Base-by-base conservation (phyloP, 257 asterid genomes). In the Nicotiana benthamiana region DNA sequence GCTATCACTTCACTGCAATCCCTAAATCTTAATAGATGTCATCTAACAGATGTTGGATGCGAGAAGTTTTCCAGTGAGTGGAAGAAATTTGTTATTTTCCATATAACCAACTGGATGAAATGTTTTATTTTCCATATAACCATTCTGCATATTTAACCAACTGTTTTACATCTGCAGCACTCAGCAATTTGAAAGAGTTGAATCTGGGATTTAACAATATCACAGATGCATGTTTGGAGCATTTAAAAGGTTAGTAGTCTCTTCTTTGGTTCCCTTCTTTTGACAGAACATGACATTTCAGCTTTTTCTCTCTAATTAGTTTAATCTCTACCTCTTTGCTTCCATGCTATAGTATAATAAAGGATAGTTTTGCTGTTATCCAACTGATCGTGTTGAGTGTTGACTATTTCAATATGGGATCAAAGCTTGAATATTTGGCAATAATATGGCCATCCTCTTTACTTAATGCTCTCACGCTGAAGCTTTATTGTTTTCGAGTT, bases 201-300 rank as follows among this genome's bases (percentile, higher is more conserved):
- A 79, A 79, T 53, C 40, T 79, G 46, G 82, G 82, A 79, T 63
- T 24, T 43, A 79, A 79, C 64, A 40, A 79, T 46, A 79, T 79
- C 62, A 62, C 82, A 0, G 76, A 79, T 62, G 9, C 57, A 63
- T 79, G 75, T 63, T 62, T 79, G 82, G 36, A 12, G n/a, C 75
- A 79, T 32, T 26, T 79, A 79, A 51, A 79, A 62, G 75, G 82
- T 79, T 24, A 26, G 60, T 72, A 46, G 22, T 72, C 48, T 46
- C 59, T 57, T 46, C 72, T 63, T 27, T 13, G 16, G 28, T 63
- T 63, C 11, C 11, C 11, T 72, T 27, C 60, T 22, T 70, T 48
- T 9, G 34, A 20, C n/a, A 24, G 26, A 12, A 43, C 40, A 74
- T 24, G 59, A 15, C 24, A 26, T 26, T 7, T 46, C n/a, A 24